These are phyloP conservation scores for Ophiocordyceps sinensis DNA, from an alignment of 2,329 filamentous ascomycete species.

Conservation along the genomic window DNA sequence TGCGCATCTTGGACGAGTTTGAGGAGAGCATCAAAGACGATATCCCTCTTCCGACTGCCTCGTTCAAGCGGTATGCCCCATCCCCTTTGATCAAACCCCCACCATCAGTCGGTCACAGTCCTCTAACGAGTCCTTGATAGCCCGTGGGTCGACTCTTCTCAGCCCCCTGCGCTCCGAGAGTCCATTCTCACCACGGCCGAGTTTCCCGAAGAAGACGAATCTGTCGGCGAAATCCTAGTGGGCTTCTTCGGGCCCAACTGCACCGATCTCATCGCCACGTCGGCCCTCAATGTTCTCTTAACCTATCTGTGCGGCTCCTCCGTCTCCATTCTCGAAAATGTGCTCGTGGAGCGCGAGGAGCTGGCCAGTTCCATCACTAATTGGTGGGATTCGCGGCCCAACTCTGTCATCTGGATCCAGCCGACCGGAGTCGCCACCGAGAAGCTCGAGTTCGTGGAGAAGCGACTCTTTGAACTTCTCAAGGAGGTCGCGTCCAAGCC, in stretches of 20 bases:
- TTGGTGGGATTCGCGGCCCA: conserved; percentile 64
- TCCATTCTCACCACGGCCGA: conserved; percentile 67
- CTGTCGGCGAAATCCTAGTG: conserved; percentile 74
- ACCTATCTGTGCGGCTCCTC: conserved; percentile 88
- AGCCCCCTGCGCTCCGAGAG: conserved; percentile 56
- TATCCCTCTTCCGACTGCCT: conserved; percentile 58
- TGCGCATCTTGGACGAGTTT: conserved; percentile 73
- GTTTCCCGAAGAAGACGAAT: conserved; percentile 95
- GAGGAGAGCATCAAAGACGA: conserved; percentile 74
- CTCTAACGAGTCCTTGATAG: conserved; percentile 10
- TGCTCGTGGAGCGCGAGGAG: conserved; percentile 84
- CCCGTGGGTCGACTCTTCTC: conserved; percentile 82
- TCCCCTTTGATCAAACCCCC: too few relatives aligned
- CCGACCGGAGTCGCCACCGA: conserved; percentile 77
- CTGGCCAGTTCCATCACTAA: conserved; percentile 76
- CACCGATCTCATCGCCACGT: conserved; percentile 50
- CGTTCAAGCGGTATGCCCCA: conserved; percentile 49
- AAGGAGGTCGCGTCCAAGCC: conserved; percentile 66
- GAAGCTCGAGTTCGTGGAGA: conserved; percentile 70
- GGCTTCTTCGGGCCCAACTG: conserved; percentile 78
- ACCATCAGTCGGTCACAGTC: too few relatives aligned
- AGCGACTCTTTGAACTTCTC: conserved; percentile 71
- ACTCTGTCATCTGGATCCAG: conserved; percentile 72
- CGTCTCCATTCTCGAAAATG: conserved; percentile 81
- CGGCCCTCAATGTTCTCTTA: conserved; percentile 66